These are phyloP conservation scores for Delonix regia DNA, from an alignment of 306 rosid species.

Conservation along the genomic window DNA sequence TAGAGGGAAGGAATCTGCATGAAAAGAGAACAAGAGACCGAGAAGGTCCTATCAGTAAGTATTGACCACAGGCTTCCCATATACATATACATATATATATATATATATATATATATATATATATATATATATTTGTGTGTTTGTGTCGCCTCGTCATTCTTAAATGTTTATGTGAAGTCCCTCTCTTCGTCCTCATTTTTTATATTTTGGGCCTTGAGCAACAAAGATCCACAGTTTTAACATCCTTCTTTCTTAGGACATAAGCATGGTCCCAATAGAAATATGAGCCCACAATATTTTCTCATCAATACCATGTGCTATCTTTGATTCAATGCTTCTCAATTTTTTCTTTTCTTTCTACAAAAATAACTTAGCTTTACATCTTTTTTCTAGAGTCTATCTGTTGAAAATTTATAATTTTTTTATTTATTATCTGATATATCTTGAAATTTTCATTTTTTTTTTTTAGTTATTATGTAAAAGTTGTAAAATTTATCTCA, in stretches of 20 bases:
- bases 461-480: too few relatives aligned
- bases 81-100: too few relatives aligned
- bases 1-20: conserved; percentile 19
- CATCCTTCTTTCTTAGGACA: background rate
- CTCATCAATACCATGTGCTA: background rate
- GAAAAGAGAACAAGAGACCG: background rate
- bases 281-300: conserved; percentile 41
- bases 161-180: conserved; percentile 36
- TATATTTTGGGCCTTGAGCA: conserved; percentile 37
- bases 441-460: too few relatives aligned
- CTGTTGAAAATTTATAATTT: too few relatives aligned
- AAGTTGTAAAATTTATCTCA: too few relatives aligned
- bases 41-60: background rate
- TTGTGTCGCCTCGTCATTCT: conserved; percentile 21
- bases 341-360: too few relatives aligned
- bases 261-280: conserved; percentile 42
- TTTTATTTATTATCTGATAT: too few relatives aligned
- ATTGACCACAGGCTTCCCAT: too few relatives aligned
- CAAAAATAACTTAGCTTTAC: too few relatives aligned
- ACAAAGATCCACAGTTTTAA: conserved; percentile 29
- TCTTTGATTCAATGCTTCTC: background rate
- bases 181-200: conserved; percentile 30
- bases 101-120: too few relatives aligned
- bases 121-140: background rate
- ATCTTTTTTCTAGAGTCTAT: too few relatives aligned